Evolutionary conservation across 345 rosid species (phyloP), one percentile per base, ranked within the genome.

Genomic region (Eucalyptus erythrocorys): DNA sequence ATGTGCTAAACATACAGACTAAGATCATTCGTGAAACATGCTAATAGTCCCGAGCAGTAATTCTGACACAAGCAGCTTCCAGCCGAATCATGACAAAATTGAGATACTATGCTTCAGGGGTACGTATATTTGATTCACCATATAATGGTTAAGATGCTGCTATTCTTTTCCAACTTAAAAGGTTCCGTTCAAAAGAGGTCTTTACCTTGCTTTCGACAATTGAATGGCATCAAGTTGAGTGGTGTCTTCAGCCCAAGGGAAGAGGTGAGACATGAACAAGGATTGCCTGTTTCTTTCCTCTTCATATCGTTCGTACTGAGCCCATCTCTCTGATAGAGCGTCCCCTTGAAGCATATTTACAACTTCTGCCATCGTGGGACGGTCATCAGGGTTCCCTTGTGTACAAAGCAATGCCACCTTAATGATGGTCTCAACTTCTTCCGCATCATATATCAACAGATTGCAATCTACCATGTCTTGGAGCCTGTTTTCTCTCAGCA

Each of bases 331-430:
- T 17, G 94, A 93, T 59, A 96, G 89, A 22, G 94, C 95, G 42
- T 87, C 93, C 87, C 97, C 99, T 90, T 90, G 93, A 87, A 96
- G 93, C 99, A 97, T 93, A 87, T 95, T 92, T 7, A 97, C 98
- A 47, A 96, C 99, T 87, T 93, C 94, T 9, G 93, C 87, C 98
- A 97, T 96, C 30, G 90, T 91, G 26, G 98, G 98, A 2, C 99
- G 95, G 88, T 90, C 94, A 90, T 96, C 98, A 1, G 97, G 98
- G n/a, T 93, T 89, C 92, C 96, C 93, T 87, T 96, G 98, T 5
- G 97, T 92, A 91, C 98, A 96, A 1, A 97, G 96, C 91, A 97
- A 84, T 32, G 99, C 99, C 86, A 96, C 99, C 87, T 93, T 95
- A 27, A 96, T 91, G 6, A 96, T 92, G 1, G 92, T 96, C 94